A percentile compares a stretch with the other conserved stretches of the same genome.
Conservation (phyloP, 192 early-diverging fungal genomes). For the Coemansia sp. region DNA sequence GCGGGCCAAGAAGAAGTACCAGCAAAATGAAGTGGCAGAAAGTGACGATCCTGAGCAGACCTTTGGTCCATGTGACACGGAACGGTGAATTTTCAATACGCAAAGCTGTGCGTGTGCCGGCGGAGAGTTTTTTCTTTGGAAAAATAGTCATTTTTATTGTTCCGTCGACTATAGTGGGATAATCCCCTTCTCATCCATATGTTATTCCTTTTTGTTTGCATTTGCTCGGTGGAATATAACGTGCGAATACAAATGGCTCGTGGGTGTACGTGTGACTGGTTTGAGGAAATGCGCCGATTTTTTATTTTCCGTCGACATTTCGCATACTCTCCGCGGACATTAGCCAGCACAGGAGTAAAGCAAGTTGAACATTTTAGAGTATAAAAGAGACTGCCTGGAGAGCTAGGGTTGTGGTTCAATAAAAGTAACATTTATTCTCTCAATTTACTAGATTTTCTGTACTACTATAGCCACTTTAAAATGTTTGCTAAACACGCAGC, state of each 20-base stretch:
- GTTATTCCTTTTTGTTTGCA: neutral
- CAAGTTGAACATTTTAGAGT: neutral
- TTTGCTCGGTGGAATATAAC: slow-evolving; percentile 7
- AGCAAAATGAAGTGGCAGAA: neutral
- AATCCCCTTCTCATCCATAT: neutral
- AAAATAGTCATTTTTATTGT: slow-evolving; percentile 3
- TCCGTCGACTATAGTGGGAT: neutral
- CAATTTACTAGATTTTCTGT: neutral
- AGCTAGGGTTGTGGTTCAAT: neutral
- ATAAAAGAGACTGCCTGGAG: neutral
- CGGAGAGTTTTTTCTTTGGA: slow-evolving; percentile 10
- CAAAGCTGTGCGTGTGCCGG: neutral
- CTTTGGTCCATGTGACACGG: slow-evolving; percentile 4
- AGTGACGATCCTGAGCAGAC: neutral
- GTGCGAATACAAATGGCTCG: neutral
- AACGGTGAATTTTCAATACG: slow-evolving; percentile 11
- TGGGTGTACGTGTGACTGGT: slow-evolving; percentile 7
- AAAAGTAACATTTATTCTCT: neutral
- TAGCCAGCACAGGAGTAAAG: neutral
- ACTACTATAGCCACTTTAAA: neutral
- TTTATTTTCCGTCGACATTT: slow-evolving; percentile 3
- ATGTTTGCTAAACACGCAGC: slow-evolving; percentile 14
- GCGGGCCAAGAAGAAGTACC: slow-evolving; percentile 63
- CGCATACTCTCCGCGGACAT: slow-evolving; percentile 2
- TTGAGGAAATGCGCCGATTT: slow-evolving; percentile 10